Base-by-base conservation (phyloP, 73 alveolate species). In the Paramecium tetraurelia region DNA sequence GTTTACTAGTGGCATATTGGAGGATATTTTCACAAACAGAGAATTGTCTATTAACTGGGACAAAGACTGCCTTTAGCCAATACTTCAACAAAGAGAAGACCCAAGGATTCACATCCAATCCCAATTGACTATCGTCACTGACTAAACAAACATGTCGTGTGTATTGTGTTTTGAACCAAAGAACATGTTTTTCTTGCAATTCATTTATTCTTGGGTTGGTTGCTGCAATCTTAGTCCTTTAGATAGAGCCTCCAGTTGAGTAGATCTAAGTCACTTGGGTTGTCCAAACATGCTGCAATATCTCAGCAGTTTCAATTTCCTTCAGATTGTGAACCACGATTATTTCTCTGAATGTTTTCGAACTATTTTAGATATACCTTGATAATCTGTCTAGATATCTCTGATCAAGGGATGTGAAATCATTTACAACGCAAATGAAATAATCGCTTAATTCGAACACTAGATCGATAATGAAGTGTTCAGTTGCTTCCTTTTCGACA, bases 381-480 rank as follows among this genome's bases (percentile, higher is more conserved):
- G 69, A 38, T 27, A 89, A 22, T 76, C 88, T 83, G 43, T 89
- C 94, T 16, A 89, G 24, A 33, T 46, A 76, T 80, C 83, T 76
- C 16, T 90, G 53, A 77, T 90, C 95, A 0, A 90, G 38, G 0
- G 88, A 38, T 0, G 95, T 90, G 10, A 44, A 90, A 48, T 90
- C 93, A 90, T 85, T 90, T 11, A 90, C 94, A 18, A 89, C 94
- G 27, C 85, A 76, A 3, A 89, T 89, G 44, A 89, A 89, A 77
- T 59, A 89, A 44, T 89, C 94, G 41, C 86, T 48, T 24, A 89
- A 70, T 27, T 59, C 85, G 21, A 89, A 89, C 11, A 89, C 92
- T 14, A 70, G 18, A 44, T 89, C 94, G 1, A 63, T 35, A 33
- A 89, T 75, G 29, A 63, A 50, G n/a, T 76, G 86, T 77, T 89